A percentile compares a stretch with the other conserved stretches of the same genome.
These are phyloP conservation scores for Aspergillus sojae DNA, from an alignment of 2,329 filamentous ascomycete species.

Conservation along the genomic window DNA sequence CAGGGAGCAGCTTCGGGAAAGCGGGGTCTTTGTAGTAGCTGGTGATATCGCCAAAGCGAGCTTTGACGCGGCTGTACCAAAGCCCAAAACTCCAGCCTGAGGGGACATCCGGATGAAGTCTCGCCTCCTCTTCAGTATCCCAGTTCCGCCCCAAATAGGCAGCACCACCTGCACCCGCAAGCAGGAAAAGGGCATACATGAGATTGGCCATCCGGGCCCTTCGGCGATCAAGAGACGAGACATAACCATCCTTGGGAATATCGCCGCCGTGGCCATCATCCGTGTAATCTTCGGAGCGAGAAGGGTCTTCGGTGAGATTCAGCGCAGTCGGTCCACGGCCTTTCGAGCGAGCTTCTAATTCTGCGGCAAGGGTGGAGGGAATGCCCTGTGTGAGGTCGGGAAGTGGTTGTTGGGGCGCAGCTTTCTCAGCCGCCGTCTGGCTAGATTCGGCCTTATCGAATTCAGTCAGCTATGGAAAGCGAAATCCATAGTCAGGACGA, in stretches of 20 bases:
- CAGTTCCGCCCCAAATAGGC: conserved; percentile 86
- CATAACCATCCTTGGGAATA: conserved; percentile 77
- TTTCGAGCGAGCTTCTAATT: conserved; percentile 58
- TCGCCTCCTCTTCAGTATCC: conserved; percentile 73
- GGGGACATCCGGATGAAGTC: conserved; percentile 69
- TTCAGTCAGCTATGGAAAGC: conserved; percentile 1
- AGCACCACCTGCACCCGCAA: conserved; percentile 59
- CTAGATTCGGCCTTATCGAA: conserved; percentile 39
- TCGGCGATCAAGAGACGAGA: conserved; percentile 86
- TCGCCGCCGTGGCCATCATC: conserved; percentile 59
- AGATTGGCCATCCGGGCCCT: conserved; percentile 76
- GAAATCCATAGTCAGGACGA: neutral
- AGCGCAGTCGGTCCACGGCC: conserved; percentile 42
- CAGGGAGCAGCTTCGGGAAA: conserved; percentile 86
- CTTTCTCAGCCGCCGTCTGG: conserved; percentile 34
- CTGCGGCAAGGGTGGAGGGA: conserved; percentile 83
- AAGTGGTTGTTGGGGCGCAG: conserved; percentile 64
- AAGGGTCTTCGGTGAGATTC: conserved; percentile 58
- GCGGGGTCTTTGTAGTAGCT: conserved; percentile 96
- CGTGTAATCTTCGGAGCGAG: conserved; percentile 46
- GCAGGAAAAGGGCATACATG: conserved; percentile 65
- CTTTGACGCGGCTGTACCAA: conserved; percentile 80
- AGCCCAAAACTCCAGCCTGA: conserved; percentile 75
- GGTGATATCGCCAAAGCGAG: conserved; percentile 73
- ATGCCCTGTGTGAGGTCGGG: conserved; percentile 94